Evolutionary conservation across 805 yeast genomes (phyloP).

Genomic region (Saccharomycodes ludwigii): DNA sequence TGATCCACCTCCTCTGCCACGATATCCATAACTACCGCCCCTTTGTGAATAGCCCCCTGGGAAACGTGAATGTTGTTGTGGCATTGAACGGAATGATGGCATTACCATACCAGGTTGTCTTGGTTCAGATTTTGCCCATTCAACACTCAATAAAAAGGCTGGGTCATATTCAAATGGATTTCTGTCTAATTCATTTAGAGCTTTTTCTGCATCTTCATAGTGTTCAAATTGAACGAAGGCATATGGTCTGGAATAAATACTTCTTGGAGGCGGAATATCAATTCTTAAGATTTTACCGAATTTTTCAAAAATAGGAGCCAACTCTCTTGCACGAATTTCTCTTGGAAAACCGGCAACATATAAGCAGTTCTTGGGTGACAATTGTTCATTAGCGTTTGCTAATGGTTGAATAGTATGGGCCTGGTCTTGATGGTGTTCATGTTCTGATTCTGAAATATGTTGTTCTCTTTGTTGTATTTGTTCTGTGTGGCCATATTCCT

Average conservation of each 20-base stretch:
- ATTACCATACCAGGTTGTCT: slow-evolving; percentile 17
- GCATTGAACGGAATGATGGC: slow-evolving; percentile 3
- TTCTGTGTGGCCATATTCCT: background rate
- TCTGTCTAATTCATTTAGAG: slow-evolving; percentile 34
- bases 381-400: slow-evolving; percentile 6
- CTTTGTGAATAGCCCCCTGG: slow-evolving; percentile 1
- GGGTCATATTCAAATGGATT: slow-evolving; percentile 31
- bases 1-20: no score
- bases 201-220: slow-evolving; percentile 40
- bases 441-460: background rate
- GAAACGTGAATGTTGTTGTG: slow-evolving; percentile 1
- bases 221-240: slow-evolving; percentile 52
- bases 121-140: slow-evolving; percentile 46
- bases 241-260: slow-evolving; percentile 44
- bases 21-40: background rate
- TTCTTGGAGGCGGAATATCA: slow-evolving; percentile 51
- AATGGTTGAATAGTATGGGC: no score
- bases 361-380: slow-evolving; percentile 28
- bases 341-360: slow-evolving; percentile 43
- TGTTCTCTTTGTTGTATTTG: background rate
- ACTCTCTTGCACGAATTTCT: slow-evolving; percentile 41
- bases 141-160: slow-evolving; percentile 33
- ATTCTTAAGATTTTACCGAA: slow-evolving; percentile 47
- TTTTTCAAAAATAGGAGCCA: slow-evolving; percentile 51
- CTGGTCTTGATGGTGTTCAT: no score